Percentiles rank a stretch among this genome's conserved stretches.
Conservation (phyloP, 2,329 filamentous ascomycete species). For the Sporothrix pallida region DNA sequence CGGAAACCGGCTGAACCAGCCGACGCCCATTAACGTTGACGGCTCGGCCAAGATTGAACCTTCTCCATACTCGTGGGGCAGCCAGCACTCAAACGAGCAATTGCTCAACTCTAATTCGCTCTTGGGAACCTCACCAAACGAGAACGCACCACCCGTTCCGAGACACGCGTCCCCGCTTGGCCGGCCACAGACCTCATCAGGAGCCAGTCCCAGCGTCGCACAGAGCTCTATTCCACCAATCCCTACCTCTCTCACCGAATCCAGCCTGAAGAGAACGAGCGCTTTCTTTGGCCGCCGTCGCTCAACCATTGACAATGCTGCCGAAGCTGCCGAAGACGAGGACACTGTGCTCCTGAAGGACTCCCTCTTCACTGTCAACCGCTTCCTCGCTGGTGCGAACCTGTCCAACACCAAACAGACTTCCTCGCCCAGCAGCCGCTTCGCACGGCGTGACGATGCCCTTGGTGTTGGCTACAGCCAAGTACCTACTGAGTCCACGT, state of each 20-base stretch:
- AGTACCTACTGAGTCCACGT: constrained; percentile 44
- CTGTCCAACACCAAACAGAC: constrained; percentile 15
- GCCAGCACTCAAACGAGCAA: constrained; percentile 57
- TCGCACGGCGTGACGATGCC: constrained; percentile 51
- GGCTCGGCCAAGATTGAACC: constrained; percentile 53
- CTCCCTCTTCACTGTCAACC: constrained; percentile 55
- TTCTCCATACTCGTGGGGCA: constrained; percentile 58
- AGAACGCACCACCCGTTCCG: constrained; percentile 49
- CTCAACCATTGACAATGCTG: constrained; percentile 40
- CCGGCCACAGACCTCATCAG: constrained; percentile 42
- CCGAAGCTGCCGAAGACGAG: constrained; percentile 54
- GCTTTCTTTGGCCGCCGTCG: constrained; percentile 43
- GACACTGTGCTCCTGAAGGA: constrained; percentile 60
- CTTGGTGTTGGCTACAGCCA: constrained; percentile 40
- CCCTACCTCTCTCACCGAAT: constrained; percentile 45
- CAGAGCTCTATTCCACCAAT: constrained; percentile 23
- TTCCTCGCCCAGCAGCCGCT: constrained; percentile 40
- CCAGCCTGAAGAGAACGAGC: constrained; percentile 43
- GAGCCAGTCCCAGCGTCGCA: not conserved
- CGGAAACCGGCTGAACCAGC: constrained; percentile 53
- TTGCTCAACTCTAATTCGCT: constrained; percentile 51
- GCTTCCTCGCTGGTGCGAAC: constrained; percentile 48
- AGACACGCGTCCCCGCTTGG: constrained; percentile 47
- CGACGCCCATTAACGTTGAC: constrained; percentile 57
- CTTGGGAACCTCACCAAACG: constrained; percentile 46